phyloP scores from a whole-genome alignment of 768 basidiomycete species.

The Phlebiopsis gigantea region DNA sequence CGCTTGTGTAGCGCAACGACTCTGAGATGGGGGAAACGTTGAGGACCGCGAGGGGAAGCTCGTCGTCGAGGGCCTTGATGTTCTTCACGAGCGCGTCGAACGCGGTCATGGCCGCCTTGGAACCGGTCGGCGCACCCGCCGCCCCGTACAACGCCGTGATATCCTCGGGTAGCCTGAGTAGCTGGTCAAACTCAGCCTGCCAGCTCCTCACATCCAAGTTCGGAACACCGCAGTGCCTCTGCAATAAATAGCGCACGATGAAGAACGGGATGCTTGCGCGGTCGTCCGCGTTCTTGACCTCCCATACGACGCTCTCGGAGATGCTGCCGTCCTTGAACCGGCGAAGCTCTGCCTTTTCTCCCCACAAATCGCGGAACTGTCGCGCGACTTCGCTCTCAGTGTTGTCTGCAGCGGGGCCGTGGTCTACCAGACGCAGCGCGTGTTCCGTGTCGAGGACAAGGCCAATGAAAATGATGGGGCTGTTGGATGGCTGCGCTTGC shows the following conservation, averaged over 20 bases:
- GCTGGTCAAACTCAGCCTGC: constrained; percentile 52
- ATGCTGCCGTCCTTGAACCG: constrained; percentile 97
- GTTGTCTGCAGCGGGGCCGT: constrained; percentile 77
- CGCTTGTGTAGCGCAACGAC: constrained; percentile 75
- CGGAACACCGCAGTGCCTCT: constrained; percentile 68
- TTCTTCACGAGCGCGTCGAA: constrained; percentile 75
- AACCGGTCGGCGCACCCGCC: constrained; percentile 43
- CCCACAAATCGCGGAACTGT: constrained; percentile 85
- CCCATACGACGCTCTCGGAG: constrained; percentile 94
- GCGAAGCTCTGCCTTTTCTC: constrained; percentile 83
- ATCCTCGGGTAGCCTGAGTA: constrained; percentile 53
- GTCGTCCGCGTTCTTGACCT: constrained; percentile 75
- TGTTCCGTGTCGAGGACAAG: constrained; percentile 66
- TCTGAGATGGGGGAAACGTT: constrained; percentile 73
- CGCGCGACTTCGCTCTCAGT: constrained; percentile 42
- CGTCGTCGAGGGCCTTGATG: constrained; percentile 67
- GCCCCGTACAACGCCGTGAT: constrained; percentile 38
- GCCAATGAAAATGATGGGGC: constrained; percentile 60
- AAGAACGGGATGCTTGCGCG: constrained; percentile 69
- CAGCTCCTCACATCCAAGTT: constrained; percentile 46
- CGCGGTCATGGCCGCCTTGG: constrained; percentile 68
- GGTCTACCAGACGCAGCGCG: constrained; percentile 85
- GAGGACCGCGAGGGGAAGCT: constrained; percentile 72
- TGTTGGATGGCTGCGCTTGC: constrained; percentile 48
- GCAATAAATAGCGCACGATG: constrained; percentile 71